These are phyloP conservation scores for Gentiana straminea DNA, from an alignment of 257 asterid species.

Conservation along the genomic window DNA sequence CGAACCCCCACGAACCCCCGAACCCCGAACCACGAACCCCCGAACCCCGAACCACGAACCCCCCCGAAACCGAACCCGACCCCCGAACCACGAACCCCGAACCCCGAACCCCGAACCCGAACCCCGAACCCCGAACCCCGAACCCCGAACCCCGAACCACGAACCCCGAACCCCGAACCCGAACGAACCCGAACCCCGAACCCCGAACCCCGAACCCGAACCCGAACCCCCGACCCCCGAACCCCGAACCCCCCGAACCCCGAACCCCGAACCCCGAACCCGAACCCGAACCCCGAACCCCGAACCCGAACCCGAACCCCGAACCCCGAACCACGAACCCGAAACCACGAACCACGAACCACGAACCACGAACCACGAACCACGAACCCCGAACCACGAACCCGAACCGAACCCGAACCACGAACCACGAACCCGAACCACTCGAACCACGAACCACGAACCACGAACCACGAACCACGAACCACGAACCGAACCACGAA, in stretches of 20 bases:
- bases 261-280: neutral
- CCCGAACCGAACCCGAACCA: constrained; percentile 12
- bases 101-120: neutral
- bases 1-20: neutral
- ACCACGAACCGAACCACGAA: neutral
- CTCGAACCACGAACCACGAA: neutral
- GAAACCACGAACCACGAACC: neutral
- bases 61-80: too few relatives aligned
- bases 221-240: neutral
- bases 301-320: constrained; percentile 3
- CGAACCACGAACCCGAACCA: constrained; percentile 7
- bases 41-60: constrained; percentile 3
- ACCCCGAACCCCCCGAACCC: constrained; percentile 3
- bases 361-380: constrained; percentile 6
- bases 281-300: constrained; percentile 6
- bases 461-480: too few relatives aligned
- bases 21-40: constrained; percentile 1
- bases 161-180: constrained; percentile 12
- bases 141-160: constrained; percentile 6
- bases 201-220: constrained; percentile 8
- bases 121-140: constrained; percentile 1
- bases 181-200: constrained; percentile 10
- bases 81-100: constrained; percentile 7
- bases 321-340: constrained; percentile 9
- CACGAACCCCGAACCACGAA: constrained; percentile 5